Evolutionary conservation across 106 monocot genomes (phyloP), one percentile per base, ranked within the genome.

Genomic region (Agapanthus africanus): DNA sequence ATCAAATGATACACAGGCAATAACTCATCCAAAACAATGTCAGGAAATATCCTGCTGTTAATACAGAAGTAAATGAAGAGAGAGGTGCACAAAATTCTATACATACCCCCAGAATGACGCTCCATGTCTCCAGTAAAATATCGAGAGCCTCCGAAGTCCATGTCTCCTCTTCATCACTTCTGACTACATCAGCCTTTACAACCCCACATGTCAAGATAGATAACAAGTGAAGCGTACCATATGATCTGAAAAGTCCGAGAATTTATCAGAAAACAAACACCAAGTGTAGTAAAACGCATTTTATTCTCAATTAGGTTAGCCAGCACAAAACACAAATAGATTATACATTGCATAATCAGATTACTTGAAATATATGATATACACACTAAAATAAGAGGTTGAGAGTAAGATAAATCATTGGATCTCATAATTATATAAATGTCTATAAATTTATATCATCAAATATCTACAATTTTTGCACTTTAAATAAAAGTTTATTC

Each of bases 91-190:
- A 52, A 35, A 21, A 35, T 34, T 34, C 42, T 33, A 25, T 34
- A 69, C 41, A 65, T 86, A 97, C 95, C 91, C 75, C 87, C 59
- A 93, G 82, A 78, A 93, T 60, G 40, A 90, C 79, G 78, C 71
- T 90, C 97, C 97, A 99, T 54, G 87, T 87, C 70, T 99, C 97
- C 54, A 92, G 77, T 50, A 99, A 76, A 54, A 99, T 76, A 79
- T 99, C 97, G 33, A 87, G 66, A 59, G 85, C 82, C 40, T 92
- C 91, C 21, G 78, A 67, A 52, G 47, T 67, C 87, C 92, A 92
- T 49, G 80, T 75, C 73, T 80, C 86, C 60, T 99, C 92, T 79
- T 93, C 92, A 60, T 76, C 56, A 33, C 73, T 49, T 34, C 47
- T 73, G 73, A 32, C 73, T 68, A 71, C 66, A 82, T 86, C 40